A percentile compares a stretch with the other conserved stretches of the same genome.
Conservation (phyloP, 768 basidiomycete genomes). For the Neoboletus brunneissimus region DNA sequence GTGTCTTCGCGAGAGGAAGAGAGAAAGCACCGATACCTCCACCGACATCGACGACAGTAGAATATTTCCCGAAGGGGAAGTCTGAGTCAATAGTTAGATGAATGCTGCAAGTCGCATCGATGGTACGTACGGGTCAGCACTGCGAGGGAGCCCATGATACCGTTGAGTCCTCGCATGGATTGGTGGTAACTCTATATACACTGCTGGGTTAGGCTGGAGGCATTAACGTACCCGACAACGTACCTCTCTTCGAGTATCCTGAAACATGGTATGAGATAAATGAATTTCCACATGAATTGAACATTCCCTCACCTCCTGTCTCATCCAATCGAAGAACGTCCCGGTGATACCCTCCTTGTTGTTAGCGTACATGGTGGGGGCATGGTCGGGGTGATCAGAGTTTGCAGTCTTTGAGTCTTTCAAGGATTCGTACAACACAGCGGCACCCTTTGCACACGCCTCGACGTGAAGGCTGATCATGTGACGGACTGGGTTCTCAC, state of each 20-base stretch:
- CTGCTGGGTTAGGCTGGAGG: not conserved
- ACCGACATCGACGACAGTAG: conserved; percentile 35
- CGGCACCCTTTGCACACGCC: conserved; percentile 13
- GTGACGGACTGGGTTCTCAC: conserved; percentile 21
- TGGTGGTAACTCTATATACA: conserved; percentile 19
- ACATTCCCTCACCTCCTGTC: conserved; percentile 15
- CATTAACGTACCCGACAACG: not conserved
- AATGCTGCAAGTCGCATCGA: not conserved
- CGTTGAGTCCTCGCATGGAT: conserved; percentile 24
- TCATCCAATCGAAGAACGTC: conserved; percentile 27
- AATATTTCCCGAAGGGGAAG: conserved; percentile 31
- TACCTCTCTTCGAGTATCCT: conserved; percentile 25
- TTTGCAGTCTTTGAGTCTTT: conserved; percentile 20
- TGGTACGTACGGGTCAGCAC: conserved; percentile 18
- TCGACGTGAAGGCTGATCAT: conserved; percentile 22
- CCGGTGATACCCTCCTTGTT: conserved; percentile 19
- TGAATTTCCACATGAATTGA: not conserved
- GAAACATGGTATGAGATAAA: not conserved
- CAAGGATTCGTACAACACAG: conserved; percentile 27
- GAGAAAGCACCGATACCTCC: conserved; percentile 34
- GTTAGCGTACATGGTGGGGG: conserved; percentile 21
- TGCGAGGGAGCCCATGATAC: conserved; percentile 26
- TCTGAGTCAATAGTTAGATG: conserved; percentile 13
- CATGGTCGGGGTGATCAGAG: conserved; percentile 20
- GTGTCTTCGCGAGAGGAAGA: conserved; percentile 27